Percentiles rank a stretch among this genome's conserved stretches.
These are phyloP conservation scores for Aureobasidium sp. DNA, from an alignment of 2,329 filamentous ascomycete genomes.

Conservation along the genomic window DNA sequence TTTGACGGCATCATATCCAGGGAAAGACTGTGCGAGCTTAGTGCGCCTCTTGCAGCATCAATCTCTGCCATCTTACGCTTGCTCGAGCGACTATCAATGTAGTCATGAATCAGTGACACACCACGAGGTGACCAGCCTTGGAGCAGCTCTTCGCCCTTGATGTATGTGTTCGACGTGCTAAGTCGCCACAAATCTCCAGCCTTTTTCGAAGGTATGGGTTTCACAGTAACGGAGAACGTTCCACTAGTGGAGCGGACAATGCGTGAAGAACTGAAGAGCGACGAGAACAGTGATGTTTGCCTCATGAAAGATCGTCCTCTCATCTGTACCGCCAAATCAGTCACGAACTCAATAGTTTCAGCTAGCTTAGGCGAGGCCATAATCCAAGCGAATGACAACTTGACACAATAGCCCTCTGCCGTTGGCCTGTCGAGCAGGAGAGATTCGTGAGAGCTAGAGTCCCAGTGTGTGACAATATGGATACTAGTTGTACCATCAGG, in stretches of 20 bases:
- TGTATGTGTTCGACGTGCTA: slow-evolving; percentile 89
- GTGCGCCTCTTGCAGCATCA: slow-evolving; percentile 60
- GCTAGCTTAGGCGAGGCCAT: slow-evolving; percentile 73
- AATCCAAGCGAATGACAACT: slow-evolving; percentile 81
- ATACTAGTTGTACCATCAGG: slow-evolving; percentile 84
- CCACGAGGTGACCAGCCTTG: slow-evolving; percentile 80
- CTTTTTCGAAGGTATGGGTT: slow-evolving; percentile 81
- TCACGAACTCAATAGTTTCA: slow-evolving; percentile 79
- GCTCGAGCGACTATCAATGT: slow-evolving; percentile 65
- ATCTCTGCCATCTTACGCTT: slow-evolving; percentile 70
- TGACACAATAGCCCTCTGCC: slow-evolving; percentile 84
- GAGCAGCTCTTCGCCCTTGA: slow-evolving; percentile 88
- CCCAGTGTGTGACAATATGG: slow-evolving; percentile 87
- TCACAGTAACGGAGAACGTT: slow-evolving; percentile 79
- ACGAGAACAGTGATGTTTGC: slow-evolving; percentile 77
- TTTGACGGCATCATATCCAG: slow-evolving; percentile 18
- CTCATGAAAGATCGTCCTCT: slow-evolving; percentile 75
- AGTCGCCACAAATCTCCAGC: slow-evolving; percentile 93
- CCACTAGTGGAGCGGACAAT: slow-evolving; percentile 80
- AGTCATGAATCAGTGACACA: slow-evolving; percentile 85
- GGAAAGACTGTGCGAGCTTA: slow-evolving; percentile 36
- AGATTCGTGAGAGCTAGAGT: slow-evolving; percentile 86
- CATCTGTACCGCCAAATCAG: slow-evolving; percentile 75
- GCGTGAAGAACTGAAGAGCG: slow-evolving; percentile 75
- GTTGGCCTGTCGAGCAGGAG: slow-evolving; percentile 90